Conservation (phyloP, 1,284 basidiomycete genomes). For the Cystobasidium sp. region DNA sequence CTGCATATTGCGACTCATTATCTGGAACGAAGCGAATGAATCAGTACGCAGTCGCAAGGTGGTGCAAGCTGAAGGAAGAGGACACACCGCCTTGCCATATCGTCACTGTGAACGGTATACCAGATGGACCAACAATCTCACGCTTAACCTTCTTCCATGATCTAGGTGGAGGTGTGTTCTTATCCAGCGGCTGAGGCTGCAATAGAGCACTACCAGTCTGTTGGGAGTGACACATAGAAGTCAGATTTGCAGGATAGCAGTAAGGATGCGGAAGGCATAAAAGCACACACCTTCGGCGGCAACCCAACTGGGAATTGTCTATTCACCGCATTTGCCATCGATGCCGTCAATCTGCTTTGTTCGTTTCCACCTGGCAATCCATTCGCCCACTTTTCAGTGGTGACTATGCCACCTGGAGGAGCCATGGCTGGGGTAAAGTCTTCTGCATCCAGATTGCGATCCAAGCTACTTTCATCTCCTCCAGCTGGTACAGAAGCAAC, state of each 20-base stretch:
- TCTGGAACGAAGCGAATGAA: conserved; percentile 1
- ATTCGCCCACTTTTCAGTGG: conserved; percentile 42
- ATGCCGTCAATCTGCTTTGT: conserved; percentile 37
- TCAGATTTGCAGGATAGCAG: background rate
- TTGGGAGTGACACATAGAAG: background rate
- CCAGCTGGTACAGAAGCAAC: background rate
- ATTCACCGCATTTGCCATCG: conserved; percentile 43
- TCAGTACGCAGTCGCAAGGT: background rate
- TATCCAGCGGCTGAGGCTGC: conserved; percentile 33
- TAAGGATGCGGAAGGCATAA: background rate
- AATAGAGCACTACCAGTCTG: conserved; percentile 40
- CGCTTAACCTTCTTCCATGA: conserved; percentile 39
- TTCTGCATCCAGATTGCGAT: conserved; percentile 12
- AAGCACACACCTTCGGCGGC: conserved; percentile 38
- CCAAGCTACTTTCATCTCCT: conserved; percentile 10
- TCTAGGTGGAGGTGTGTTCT: conserved; percentile 36
- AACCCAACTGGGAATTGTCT: conserved; percentile 41
- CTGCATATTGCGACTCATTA: conserved; percentile 29
- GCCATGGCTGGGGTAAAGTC: conserved; percentile 33
- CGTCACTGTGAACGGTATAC: conserved; percentile 20
- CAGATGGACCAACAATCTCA: conserved; percentile 34
- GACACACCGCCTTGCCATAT: conserved; percentile 40
- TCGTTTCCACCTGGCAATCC: conserved; percentile 42
- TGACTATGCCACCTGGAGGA: conserved; percentile 32
- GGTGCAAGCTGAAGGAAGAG: no score